Evolutionary conservation across 139 green algal genomes (phyloP).

Genomic region (Tetradesmus obliquus): DNA sequence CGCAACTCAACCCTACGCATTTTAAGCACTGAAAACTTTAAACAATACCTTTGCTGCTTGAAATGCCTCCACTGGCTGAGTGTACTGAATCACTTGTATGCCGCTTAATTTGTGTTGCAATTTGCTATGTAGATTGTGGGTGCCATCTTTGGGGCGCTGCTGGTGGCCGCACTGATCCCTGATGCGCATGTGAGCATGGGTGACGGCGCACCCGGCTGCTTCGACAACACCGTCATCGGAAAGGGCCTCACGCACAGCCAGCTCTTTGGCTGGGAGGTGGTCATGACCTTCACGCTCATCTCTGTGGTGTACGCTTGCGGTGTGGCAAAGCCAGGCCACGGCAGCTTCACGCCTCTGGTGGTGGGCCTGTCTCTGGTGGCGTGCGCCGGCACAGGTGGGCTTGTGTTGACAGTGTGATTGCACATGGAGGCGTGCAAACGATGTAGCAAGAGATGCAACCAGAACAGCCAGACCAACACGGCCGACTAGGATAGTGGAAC

Average conservation of each 20-base stretch:
- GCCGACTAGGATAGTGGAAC: no score
- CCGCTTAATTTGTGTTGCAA: background rate
- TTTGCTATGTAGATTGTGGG: constrained; percentile 24
- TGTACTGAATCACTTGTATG: background rate
- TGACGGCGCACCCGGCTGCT: constrained; percentile 43
- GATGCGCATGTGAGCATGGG: constrained; percentile 31
- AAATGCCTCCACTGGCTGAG: background rate
- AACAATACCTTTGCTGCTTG: background rate
- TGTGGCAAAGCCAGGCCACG: constrained; percentile 51
- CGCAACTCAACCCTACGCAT: no score
- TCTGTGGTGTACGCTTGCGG: constrained; percentile 51
- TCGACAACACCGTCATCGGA: constrained; percentile 22
- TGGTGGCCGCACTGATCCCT: constrained; percentile 38
- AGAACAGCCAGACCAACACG: no score
- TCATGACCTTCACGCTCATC: constrained; percentile 54
- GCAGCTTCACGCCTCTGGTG: constrained; percentile 44
- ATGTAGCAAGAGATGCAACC: no score
- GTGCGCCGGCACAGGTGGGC: constrained; percentile 43
- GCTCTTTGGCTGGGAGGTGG: constrained; percentile 53
- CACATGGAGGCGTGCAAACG: no score
- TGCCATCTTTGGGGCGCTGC: constrained; percentile 47
- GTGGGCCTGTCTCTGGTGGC: constrained; percentile 44
- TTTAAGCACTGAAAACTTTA: background rate
- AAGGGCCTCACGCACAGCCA: constrained; percentile 20
- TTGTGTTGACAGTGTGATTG: no score